Conservation (phyloP, 75 land plant species). For the Pinus taeda region DNA sequence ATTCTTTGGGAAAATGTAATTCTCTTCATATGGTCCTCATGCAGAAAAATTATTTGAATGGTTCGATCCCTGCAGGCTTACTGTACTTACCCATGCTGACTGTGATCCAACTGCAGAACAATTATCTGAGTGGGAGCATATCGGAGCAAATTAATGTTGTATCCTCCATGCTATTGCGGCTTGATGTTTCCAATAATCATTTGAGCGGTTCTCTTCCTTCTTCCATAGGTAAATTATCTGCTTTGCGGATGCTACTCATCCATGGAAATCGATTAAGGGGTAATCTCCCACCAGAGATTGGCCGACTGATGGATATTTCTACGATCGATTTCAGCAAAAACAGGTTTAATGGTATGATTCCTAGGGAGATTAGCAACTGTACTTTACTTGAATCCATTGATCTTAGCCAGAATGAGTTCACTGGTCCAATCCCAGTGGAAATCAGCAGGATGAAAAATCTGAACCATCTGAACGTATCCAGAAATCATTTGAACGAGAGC, state of each 20-base stretch:
- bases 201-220: constrained; percentile 22
- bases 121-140: constrained; percentile 52
- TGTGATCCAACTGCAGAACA: constrained; percentile 49
- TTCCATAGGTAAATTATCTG: constrained; percentile 15
- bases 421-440: constrained; percentile 25
- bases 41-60: constrained; percentile 70
- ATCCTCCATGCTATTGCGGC: constrained; percentile 16
- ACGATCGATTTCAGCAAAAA: constrained; percentile 19
- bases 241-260: constrained; percentile 18
- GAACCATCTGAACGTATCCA: constrained; percentile 20
- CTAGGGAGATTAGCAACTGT: constrained; percentile 13
- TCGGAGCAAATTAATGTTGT: neutral
- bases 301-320: constrained; percentile 20
- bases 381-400: constrained; percentile 23
- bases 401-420: constrained; percentile 23
- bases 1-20: constrained; percentile 47
- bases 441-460: constrained; percentile 18
- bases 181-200: constrained; percentile 29
- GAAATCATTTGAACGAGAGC: constrained; percentile 21
- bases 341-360: constrained; percentile 22
- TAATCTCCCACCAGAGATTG: constrained; percentile 20
- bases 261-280: constrained; percentile 26
- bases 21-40: constrained; percentile 68
- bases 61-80: constrained; percentile 60
- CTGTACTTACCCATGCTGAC: constrained; percentile 46